phyloP scores from a whole-genome alignment of 2,329 filamentous ascomycete genomes.

The Neoarthrinium moseri region DNA sequence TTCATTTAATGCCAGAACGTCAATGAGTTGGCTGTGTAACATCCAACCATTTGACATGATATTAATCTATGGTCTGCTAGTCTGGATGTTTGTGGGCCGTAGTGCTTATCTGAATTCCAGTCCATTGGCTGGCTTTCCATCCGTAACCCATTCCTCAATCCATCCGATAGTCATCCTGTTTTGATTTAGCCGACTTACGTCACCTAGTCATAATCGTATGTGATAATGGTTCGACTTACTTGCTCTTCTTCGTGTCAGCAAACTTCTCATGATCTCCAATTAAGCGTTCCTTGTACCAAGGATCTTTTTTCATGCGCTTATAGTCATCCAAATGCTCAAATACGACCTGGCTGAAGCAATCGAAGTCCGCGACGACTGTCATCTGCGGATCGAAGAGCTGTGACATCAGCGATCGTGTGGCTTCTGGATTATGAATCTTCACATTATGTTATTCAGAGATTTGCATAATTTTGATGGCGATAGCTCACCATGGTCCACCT shows the following conservation, averaged over 20 bases:
- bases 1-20: too few species aligned
- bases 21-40: too few species aligned
- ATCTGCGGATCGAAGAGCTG: constrained; percentile 44
- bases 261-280: constrained; percentile 46
- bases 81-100: too few species aligned
- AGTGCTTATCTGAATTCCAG: not conserved
- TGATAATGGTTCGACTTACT: constrained; percentile 2
- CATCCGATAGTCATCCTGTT: constrained; percentile 47
- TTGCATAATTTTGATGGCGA: not conserved
- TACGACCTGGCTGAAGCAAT: constrained; percentile 48
- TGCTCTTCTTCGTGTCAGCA: constrained; percentile 45
- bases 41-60: too few species aligned
- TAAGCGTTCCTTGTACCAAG: constrained; percentile 45
- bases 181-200: constrained; percentile 1
- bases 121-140: not conserved
- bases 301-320: constrained; percentile 46
- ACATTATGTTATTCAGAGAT: too few species aligned
- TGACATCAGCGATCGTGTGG: constrained; percentile 37
- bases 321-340: constrained; percentile 44
- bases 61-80: too few species aligned
- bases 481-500: constrained; percentile 40
- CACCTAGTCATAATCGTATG: not conserved
- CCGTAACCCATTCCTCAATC: constrained; percentile 33
- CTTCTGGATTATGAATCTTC: constrained; percentile 39
- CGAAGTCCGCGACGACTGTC: constrained; percentile 46